phyloP scores from a whole-genome alignment of 176 grass and related monocot species.

The Hordeum vulgare region MorexV3_pseudomolecules_assembly NC_058518.1:14722397-14722896 shows the following conservation, averaged over 20 bases:
- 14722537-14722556: slow-evolving; percentile 43
- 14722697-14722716: neutral
- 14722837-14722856: neutral
- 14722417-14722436: slow-evolving; percentile 78
- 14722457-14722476: slow-evolving; percentile 21
- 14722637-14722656: neutral
- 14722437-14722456: slow-evolving; percentile 82
- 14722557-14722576: neutral
- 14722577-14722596: slow-evolving; percentile 17
- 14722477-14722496: neutral
- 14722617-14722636: neutral
- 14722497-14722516: slow-evolving; percentile 7
- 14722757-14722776: slow-evolving; percentile 30
- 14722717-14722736: slow-evolving; percentile 31
- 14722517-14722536: slow-evolving; percentile 52
- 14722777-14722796: slow-evolving; percentile 40
- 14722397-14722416: neutral
- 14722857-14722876: neutral
- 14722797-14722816: slow-evolving; percentile 18
- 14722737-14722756: slow-evolving; percentile 9
- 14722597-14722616: neutral
- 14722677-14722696: neutral
- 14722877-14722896: neutral
- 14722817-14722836: neutral
- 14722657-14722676: neutral